phyloP scores from a whole-genome alignment of 768 basidiomycete species.

The Tulasnella sp. region DNA sequence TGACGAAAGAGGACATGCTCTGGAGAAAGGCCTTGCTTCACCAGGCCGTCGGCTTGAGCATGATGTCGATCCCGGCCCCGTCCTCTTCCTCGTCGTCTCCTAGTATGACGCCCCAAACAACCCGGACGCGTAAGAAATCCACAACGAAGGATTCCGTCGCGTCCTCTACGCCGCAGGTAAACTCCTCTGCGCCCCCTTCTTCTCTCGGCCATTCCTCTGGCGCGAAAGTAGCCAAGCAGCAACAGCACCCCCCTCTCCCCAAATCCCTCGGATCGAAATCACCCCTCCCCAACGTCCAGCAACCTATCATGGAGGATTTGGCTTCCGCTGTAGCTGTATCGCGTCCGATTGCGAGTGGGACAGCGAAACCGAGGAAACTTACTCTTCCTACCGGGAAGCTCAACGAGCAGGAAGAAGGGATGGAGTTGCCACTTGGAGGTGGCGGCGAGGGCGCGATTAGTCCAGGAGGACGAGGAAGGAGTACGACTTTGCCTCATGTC shows the following conservation, averaged over 20 bases:
- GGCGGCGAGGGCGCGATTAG: not conserved
- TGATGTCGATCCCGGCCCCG: slow-evolving; percentile 28
- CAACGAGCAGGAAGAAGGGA: not conserved
- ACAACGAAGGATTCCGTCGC: not conserved
- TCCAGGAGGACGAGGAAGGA: not conserved
- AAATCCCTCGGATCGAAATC: slow-evolving; percentile 5
- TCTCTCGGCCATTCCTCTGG: not conserved
- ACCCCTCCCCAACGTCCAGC: slow-evolving; percentile 4
- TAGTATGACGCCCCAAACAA: not conserved
- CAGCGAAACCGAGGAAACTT: slow-evolving; percentile 4
- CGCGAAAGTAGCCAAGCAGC: not conserved
- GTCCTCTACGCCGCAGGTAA: not conserved
- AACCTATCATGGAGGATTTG: slow-evolving; percentile 21
- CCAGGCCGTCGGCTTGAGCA: slow-evolving; percentile 62
- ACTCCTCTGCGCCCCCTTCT: slow-evolving; percentile 17
- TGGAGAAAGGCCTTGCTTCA: slow-evolving; percentile 76
- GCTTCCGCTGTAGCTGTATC: slow-evolving; percentile 10
- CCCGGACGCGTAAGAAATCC: slow-evolving; percentile 5
- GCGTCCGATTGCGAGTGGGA: not conserved
- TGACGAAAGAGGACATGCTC: slow-evolving; percentile 48
- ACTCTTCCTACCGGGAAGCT: slow-evolving; percentile 2
- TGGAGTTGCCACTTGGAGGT: not conserved
- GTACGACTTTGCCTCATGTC: not conserved
- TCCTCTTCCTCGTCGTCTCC: slow-evolving; percentile 8
- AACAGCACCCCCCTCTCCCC: not conserved